Base-by-base conservation (phyloP, 306 rosid species). In the Fagus sylvatica region DNA sequence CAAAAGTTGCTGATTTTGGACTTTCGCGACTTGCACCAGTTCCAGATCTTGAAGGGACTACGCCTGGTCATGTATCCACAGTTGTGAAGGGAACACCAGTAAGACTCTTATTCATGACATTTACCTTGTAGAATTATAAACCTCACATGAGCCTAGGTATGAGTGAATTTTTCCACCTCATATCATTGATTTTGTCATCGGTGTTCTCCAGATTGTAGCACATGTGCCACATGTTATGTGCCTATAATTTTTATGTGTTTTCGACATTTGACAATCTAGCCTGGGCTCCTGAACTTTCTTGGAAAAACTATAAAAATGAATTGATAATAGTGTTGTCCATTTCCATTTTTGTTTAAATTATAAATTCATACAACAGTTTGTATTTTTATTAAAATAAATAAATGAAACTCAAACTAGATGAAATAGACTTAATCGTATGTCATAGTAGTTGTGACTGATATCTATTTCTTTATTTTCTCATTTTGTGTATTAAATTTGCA, bases 71-170 rank as follows among this genome's bases (percentile, higher is more conserved):
- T 77, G 90, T 93, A 73, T 96, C 98, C 22, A 96, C 99, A 1
- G 94, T 93, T n/a, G 99, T 96, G 75, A 93, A 92, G 80, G 99
- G 99, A 62, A 96, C 98, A 6, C 99, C 99, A 46, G 99, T 96
- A 91, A 82, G 89, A 71, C 53, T 72, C 72, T 76, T 62, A 13
- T 53, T 12, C 2, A 1, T 34, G 42, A 59, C 12, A 59, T 59
- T 57, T 32, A 10, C 37, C 39, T 28, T 28, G 3, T 1, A 11
- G 40, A 59, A 30, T 30, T 59, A 28, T 4, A 30, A 28, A 30
- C 4, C 28, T 30, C 16, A 12, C n/a, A n/a, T 5, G 36, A 10
- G 51, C 3, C 51, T 46, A 46, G 15, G 15, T 46, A 46, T 46
- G 51, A 46, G 51, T 46, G 51, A 46, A 46, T 46, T 46, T 46